These are phyloP conservation scores for Craspedostauros australis DNA, from an alignment of 108 stramenopile species.

Conservation along the genomic window DNA sequence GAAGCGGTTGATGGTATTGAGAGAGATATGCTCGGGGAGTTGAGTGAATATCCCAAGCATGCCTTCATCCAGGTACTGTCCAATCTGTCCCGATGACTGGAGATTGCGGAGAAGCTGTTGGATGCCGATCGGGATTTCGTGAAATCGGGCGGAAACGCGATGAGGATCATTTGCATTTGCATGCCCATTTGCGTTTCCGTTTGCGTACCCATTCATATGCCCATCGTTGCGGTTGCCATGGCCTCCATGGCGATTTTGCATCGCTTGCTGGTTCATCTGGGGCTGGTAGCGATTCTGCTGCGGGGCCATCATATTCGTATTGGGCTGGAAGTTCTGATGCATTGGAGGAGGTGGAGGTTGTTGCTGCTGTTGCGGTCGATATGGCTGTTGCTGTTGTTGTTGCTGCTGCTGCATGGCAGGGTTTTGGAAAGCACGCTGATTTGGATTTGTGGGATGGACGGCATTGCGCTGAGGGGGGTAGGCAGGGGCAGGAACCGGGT, in stretches of 20 bases:
- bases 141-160: constrained; percentile 39
- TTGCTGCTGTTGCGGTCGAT: constrained; percentile 1
- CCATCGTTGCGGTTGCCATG: constrained; percentile 1
- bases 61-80: constrained; percentile 47
- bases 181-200: not conserved
- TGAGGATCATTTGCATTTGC: not conserved
- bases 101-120: constrained; percentile 66
- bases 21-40: constrained; percentile 58
- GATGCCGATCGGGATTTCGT: constrained; percentile 50
- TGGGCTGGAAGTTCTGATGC: not conserved
- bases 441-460: too few relatives aligned
- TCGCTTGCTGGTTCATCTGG: not conserved
- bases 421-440: too few relatives aligned
- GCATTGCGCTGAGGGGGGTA: not conserved
- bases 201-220: not conserved
- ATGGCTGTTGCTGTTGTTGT: constrained; percentile 9
- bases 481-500: constrained; percentile 5
- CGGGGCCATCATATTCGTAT: not conserved
- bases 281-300: not conserved
- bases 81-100: constrained; percentile 61
- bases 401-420: constrained; percentile 23
- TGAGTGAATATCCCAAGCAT: constrained; percentile 68
- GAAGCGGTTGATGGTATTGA: constrained; percentile 59
- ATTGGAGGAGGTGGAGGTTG: not conserved
- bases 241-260: not conserved